Percentiles rank a stretch among this genome's conserved stretches.
phyloP scores from a whole-genome alignment of 768 basidiomycete species.

The Mycena vulgaris region DNA sequence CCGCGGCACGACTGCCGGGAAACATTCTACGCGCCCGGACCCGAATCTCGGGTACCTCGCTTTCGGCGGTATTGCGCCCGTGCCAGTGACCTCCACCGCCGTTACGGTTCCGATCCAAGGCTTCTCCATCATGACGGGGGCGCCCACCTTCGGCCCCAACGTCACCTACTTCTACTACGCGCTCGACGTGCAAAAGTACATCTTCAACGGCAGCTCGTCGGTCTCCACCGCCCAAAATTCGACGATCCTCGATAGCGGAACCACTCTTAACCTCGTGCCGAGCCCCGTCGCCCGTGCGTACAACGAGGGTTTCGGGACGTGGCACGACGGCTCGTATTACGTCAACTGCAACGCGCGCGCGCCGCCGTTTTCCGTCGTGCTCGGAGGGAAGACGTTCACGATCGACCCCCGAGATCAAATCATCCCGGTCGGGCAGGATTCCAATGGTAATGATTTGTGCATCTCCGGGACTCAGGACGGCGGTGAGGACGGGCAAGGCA shows the following conservation, averaged over 20 bases:
- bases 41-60: conserved; percentile 40
- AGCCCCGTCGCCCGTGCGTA: conserved; percentile 38
- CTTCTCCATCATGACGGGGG: conserved; percentile 26
- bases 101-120: conserved; percentile 40
- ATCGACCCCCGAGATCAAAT: conserved; percentile 38
- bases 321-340: conserved; percentile 30
- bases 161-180: conserved; percentile 35
- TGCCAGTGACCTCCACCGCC: conserved; percentile 24
- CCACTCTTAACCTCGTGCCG: conserved; percentile 41
- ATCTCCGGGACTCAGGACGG: conserved; percentile 40
- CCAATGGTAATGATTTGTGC: conserved; percentile 29
- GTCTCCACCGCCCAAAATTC: conserved; percentile 23
- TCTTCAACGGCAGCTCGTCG: conserved; percentile 15
- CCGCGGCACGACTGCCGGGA: conserved; percentile 30
- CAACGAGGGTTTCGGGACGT: conserved; percentile 19
- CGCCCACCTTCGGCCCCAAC: conserved; percentile 22
- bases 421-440: conserved; percentile 31
- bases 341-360: conserved; percentile 35
- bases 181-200: conserved; percentile 35
- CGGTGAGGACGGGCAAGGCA: conserved; percentile 28
- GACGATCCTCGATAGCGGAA: conserved; percentile 37
- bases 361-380: conserved; percentile 39
- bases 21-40: conserved; percentile 21
- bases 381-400: conserved; percentile 36
- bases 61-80: conserved; percentile 42